Percentiles rank a stretch among this genome's conserved stretches.
Conservation (phyloP, 108 stramenopile species). For the Cyclotella atomus region DNA sequence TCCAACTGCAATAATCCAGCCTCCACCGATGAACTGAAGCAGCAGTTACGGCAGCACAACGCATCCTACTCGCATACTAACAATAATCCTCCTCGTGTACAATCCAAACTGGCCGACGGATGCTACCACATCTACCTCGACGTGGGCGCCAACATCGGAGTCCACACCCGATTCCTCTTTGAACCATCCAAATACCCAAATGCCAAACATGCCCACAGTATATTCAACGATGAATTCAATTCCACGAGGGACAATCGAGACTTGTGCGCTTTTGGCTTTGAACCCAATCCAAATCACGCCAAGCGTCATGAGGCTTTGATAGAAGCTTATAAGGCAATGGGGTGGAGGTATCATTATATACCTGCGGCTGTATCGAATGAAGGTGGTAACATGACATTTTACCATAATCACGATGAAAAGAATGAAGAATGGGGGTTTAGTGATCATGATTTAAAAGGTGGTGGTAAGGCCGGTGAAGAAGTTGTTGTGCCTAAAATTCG, state of each 20-base stretch:
- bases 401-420: conserved; percentile 10
- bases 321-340: conserved; percentile 25
- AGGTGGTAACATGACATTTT: conserved; percentile 46
- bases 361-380: conserved; percentile 30
- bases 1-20: no score
- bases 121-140: conserved; percentile 51
- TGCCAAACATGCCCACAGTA: neutral
- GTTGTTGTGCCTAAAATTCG: conserved; percentile 29
- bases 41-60: no score
- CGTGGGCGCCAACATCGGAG: conserved; percentile 46
- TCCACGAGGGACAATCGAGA: conserved; percentile 27
- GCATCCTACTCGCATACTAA: no score
- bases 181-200: conserved; percentile 45
- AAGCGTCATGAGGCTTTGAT: conserved; percentile 14
- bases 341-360: conserved; percentile 42
- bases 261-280: conserved; percentile 45
- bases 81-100: no score
- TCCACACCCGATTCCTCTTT: conserved; percentile 43
- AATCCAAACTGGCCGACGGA: no score
- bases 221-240: conserved; percentile 34
- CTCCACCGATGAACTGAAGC: no score
- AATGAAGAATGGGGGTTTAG: conserved; percentile 37
- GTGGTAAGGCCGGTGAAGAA: conserved; percentile 6
- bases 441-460: conserved; percentile 9
- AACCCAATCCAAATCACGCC: conserved; percentile 38